Evolutionary conservation across 345 rosid species (phyloP), one percentile per base, ranked within the genome.

Genomic region (Brassica juncea): DNA sequence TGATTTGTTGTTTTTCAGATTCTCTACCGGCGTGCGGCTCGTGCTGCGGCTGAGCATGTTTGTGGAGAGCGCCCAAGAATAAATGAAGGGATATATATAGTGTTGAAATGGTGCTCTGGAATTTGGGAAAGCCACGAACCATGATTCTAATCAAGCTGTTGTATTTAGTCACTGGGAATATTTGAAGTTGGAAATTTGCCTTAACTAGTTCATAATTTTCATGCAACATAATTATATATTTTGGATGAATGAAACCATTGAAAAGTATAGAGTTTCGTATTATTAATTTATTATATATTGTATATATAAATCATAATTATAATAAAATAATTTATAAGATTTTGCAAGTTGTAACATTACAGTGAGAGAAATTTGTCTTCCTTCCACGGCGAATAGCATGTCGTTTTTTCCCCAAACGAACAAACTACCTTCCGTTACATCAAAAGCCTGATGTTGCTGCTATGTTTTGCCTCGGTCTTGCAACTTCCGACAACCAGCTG

Each of bases 11-110:
- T 64, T 70, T 75, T 70, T 30, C 83, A 80, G 83, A 70, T 80
- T 80, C 83, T 23, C 23, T 80, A 64, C 83, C 83, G 6, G 83
- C 83, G 8, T 80, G 83, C 70, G 83, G 83, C 42, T 75, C 83
- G 9, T 75, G 83, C 76, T 80, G 83, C 27, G 83, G 83, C 25
- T 80, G 60, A 75, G 14, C 55, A 9, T 49, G 19, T 49, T 49
- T 49, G 57, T 49, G n/a, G 19, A 49, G 57, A 49, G 57, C 57
- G 57, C 57, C 57, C 19, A 49, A 49, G 57, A 49, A 5, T n/a
- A 49, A 49, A 49, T 49, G 57, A n/a, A 5, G 19, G 21, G 19
- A n/a, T 49, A n/a, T 12, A 44, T 49, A 49, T 49, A 49, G 8
- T 49, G 57, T 49, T 49, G 57, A 4, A 49, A 49, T 49, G 57